These are phyloP conservation scores for Penicillium italicum DNA, from an alignment of 2,329 filamentous ascomycete species.

Conservation along the genomic window DNA sequence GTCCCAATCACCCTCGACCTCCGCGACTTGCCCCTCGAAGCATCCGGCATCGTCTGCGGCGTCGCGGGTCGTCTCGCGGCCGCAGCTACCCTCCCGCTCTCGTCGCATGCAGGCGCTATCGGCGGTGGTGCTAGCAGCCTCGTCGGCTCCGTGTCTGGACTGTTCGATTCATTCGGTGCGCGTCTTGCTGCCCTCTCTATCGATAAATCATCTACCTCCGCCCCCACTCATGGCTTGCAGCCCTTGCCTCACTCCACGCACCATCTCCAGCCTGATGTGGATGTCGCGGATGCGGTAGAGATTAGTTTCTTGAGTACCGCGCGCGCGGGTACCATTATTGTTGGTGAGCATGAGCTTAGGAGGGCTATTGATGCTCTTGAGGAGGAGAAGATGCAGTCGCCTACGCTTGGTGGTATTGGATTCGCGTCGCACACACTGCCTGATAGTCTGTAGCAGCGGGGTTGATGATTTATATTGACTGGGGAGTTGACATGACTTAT, in stretches of 20 bases:
- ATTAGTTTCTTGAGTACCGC: slow-evolving; percentile 90
- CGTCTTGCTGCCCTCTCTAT: slow-evolving; percentile 7
- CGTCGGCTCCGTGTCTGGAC: slow-evolving; percentile 16
- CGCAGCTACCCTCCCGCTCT: slow-evolving; percentile 52
- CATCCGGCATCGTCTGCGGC: slow-evolving; percentile 91
- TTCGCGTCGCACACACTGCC: neutral
- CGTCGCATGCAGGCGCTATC: neutral
- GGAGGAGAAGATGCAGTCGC: neutral
- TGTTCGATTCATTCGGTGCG: slow-evolving; percentile 18
- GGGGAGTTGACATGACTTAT: neutral
- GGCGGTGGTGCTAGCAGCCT: slow-evolving; percentile 17
- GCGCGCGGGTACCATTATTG: slow-evolving; percentile 81
- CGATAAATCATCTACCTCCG: neutral
- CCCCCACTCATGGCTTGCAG: neutral
- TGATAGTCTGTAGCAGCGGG: neutral
- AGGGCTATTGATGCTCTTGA: slow-evolving; percentile 68
- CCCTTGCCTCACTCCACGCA: neutral
- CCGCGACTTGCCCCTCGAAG: slow-evolving; percentile 73
- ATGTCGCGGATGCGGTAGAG: slow-evolving; percentile 55
- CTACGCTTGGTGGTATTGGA: neutral
- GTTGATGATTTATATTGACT: neutral
- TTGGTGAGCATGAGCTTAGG: slow-evolving; percentile 69
- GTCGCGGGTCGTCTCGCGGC: slow-evolving; percentile 79
- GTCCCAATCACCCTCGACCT: slow-evolving; percentile 89
- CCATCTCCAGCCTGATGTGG: slow-evolving; percentile 22